phyloP scores from a whole-genome alignment of 495 filamentous ascomycete genomes.

The Trichoderma parareesei region DNA sequence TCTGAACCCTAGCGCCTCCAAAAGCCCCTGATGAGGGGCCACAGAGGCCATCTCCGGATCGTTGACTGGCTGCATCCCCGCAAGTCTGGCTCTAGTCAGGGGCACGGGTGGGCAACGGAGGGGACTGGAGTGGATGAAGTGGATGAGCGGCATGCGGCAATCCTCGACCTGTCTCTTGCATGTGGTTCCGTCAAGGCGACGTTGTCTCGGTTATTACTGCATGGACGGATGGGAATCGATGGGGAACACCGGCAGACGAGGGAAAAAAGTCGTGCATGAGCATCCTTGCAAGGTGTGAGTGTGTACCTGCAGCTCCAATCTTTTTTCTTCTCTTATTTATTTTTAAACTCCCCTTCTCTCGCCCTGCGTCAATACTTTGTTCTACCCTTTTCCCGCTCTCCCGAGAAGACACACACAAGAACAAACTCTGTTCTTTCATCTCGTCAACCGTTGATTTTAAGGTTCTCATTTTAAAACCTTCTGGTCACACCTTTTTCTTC shows the following conservation, averaged over 20 bases:
- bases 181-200: neutral
- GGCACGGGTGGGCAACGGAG: neutral
- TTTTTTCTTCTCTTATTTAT: neutral
- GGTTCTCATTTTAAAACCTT: neutral
- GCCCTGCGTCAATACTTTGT: neutral
- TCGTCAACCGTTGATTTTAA: neutral
- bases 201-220: neutral
- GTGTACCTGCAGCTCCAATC: neutral
- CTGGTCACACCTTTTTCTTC: neutral
- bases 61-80: slow-evolving; percentile 7
- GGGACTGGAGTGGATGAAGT: neutral
- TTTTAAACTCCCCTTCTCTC: neutral
- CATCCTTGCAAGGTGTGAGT: too few relatives aligned
- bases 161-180: neutral
- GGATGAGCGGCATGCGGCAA: slow-evolving; percentile 3
- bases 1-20: slow-evolving; percentile 6
- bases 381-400: neutral
- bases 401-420: neutral
- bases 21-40: slow-evolving; percentile 4
- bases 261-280: neutral
- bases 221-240: too few relatives aligned
- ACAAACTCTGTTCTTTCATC: neutral
- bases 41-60: neutral
- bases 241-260: neutral
- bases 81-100: slow-evolving; percentile 9